Evolutionary conservation across 2,329 filamentous ascomycete species (phyloP).

Genomic region (Trichoderma pleuroti): DNA sequence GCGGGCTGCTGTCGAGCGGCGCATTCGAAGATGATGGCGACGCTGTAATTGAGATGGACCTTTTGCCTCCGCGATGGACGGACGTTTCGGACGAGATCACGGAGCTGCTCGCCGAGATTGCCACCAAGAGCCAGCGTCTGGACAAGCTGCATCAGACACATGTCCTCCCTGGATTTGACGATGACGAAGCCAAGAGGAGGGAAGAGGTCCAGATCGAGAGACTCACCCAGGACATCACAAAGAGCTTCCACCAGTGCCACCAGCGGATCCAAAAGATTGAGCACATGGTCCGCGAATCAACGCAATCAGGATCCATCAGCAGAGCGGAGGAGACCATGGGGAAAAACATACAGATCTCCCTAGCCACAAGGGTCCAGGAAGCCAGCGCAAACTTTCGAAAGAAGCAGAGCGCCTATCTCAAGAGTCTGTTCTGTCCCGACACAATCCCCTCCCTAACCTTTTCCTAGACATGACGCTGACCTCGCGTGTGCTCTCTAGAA

Average conservation of each 20-base stretch:
- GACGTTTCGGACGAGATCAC: slow-evolving; percentile 92
- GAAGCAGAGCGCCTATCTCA: slow-evolving; percentile 94
- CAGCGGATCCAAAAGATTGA: slow-evolving; percentile 84
- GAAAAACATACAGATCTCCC: slow-evolving; percentile 87
- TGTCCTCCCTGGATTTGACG: slow-evolving; percentile 92
- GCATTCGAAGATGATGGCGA: slow-evolving; percentile 85
- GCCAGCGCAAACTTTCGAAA: slow-evolving; percentile 90
- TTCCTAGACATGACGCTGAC: background rate
- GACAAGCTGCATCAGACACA: slow-evolving; percentile 97
- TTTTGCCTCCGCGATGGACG: slow-evolving; percentile 91
- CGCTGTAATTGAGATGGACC: slow-evolving; percentile 96
- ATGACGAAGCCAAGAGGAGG: slow-evolving; percentile 80
- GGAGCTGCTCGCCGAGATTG: slow-evolving; percentile 75
- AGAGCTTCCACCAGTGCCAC: slow-evolving; percentile 85
- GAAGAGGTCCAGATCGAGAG: slow-evolving; percentile 90
- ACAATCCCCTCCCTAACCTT: background rate
- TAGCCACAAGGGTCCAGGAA: slow-evolving; percentile 85
- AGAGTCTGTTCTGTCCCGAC: slow-evolving; percentile 57
- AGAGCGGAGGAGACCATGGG: slow-evolving; percentile 93
- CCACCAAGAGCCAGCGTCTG: slow-evolving; percentile 75
- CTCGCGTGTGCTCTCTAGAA: slow-evolving; percentile 46
- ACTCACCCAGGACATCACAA: slow-evolving; percentile 86
- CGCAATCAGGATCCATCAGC: slow-evolving; percentile 67
- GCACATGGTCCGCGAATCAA: slow-evolving; percentile 77
- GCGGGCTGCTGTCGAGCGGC: slow-evolving; percentile 78